Conservation (phyloP, 2,329 filamentous ascomycete species). For the Apiospora malaysiana region DNA sequence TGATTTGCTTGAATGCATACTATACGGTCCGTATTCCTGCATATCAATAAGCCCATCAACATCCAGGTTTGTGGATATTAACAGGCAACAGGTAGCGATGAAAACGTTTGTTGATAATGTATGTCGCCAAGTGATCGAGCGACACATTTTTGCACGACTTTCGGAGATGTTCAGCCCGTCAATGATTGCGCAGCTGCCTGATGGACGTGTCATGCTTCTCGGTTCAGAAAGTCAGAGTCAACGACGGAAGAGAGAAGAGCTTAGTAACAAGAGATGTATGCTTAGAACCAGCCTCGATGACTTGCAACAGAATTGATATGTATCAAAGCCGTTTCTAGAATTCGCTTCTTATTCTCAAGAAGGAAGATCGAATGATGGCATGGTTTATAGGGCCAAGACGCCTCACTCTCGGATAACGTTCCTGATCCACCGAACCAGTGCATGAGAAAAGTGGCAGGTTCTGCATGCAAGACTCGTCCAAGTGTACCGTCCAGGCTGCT, state of each 20-base stretch:
- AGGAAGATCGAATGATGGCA: too few species aligned
- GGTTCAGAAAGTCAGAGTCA: background rate
- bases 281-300: background rate
- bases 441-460: background rate
- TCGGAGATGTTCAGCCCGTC: slow-evolving; percentile 30
- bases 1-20: background rate
- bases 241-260: background rate
- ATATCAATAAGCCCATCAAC: background rate
- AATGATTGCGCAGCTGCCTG: background rate
- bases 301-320: background rate
- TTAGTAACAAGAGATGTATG: background rate
- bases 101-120: slow-evolving; percentile 38
- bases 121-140: slow-evolving; percentile 35
- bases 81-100: slow-evolving; percentile 29
- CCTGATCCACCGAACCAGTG: too few species aligned
- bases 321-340: background rate
- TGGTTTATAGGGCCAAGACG: too few species aligned
- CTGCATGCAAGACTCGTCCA: background rate
- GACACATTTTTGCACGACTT: slow-evolving; percentile 31
- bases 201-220: slow-evolving; percentile 14
- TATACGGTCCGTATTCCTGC: slow-evolving; percentile 1
- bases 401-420: too few species aligned
- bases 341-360: too few species aligned
- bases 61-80: too few species aligned
- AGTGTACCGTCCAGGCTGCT: background rate